phyloP scores from a whole-genome alignment of 2,329 filamentous ascomycete species.

The Delphinella strobiligena region DNA sequence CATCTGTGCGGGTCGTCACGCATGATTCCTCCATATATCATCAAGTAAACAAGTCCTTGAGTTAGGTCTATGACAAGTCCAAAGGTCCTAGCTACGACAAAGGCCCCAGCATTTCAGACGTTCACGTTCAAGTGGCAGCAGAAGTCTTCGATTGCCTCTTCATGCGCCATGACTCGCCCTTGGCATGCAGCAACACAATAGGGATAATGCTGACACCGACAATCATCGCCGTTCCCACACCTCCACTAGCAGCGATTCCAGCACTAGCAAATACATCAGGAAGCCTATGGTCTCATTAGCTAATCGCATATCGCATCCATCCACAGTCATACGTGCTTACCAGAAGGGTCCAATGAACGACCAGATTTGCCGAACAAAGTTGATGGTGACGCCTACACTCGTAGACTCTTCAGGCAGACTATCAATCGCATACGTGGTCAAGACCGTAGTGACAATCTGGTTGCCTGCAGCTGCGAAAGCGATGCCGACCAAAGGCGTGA shows the following conservation, averaged over 20 bases:
- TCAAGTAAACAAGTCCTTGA: no score
- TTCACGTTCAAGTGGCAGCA: no score
- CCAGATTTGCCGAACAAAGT: no score
- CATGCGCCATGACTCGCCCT: no score
- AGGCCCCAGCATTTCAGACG: no score
- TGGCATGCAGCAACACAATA: conserved; percentile 22
- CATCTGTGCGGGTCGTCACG: no score
- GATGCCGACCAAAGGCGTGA: conserved; percentile 43
- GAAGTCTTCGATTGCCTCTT: no score
- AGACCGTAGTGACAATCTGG: conserved; percentile 49
- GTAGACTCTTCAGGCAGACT: conserved; percentile 41
- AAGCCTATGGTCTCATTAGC: conserved; percentile 11
- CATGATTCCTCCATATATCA: no score
- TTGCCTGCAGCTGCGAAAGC: conserved; percentile 42
- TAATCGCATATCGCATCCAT: neutral
- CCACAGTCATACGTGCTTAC: neutral
- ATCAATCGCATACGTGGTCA: conserved; percentile 50
- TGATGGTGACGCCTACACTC: conserved; percentile 48
- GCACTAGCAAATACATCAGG: conserved; percentile 27
- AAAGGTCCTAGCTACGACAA: no score
- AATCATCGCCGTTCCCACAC: conserved; percentile 25
- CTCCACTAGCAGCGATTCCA: conserved; percentile 20
- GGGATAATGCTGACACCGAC: conserved; percentile 21
- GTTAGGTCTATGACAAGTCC: no score
- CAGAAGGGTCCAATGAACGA: conserved; percentile 43